Percentiles rank a stretch among this genome's conserved stretches.
Evolutionary conservation across 179 eudicot species (phyloP).

Genomic region (Drosera spatulata): DNA sequence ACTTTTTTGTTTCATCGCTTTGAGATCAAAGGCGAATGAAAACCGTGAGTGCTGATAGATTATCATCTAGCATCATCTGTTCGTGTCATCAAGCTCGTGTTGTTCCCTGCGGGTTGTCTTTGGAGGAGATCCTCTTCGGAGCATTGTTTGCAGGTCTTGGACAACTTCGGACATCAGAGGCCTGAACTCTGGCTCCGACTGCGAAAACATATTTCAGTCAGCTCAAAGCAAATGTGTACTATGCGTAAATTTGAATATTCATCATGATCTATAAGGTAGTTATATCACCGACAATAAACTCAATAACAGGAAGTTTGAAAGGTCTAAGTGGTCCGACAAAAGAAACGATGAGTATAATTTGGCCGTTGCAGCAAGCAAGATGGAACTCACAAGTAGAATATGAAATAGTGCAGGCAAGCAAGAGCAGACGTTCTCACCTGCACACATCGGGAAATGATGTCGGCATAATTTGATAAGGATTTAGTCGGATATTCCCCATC

Average conservation of each 20-base stretch:
- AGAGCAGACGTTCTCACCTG: conserved; percentile 28
- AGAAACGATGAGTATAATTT: too few relatives aligned
- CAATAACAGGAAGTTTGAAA: too few relatives aligned
- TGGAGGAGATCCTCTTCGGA: conserved; percentile 34
- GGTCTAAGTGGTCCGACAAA: too few relatives aligned
- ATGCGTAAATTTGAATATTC: too few relatives aligned
- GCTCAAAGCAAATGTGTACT: not conserved
- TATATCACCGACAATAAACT: too few relatives aligned
- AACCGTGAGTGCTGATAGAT: conserved; percentile 3
- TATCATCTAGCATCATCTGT: not conserved
- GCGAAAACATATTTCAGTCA: conserved; percentile 10
- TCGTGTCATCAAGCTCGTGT: conserved; percentile 3
- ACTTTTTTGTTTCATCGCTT: too few relatives aligned
- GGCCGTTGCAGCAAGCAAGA: too few relatives aligned
- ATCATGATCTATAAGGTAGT: too few relatives aligned
- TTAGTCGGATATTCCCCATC: conserved; percentile 44
- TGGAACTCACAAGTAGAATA: too few relatives aligned
- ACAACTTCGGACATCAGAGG: conserved; percentile 68
- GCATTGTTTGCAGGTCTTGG: conserved; percentile 50
- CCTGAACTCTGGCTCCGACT: conserved; percentile 64
- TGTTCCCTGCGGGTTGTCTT: conserved; percentile 22
- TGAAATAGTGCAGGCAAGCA: not conserved
- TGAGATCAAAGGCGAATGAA: not conserved
- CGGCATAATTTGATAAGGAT: conserved; percentile 61
- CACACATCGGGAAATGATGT: conserved; percentile 60